Evolutionary conservation across 352 stramenopile species (phyloP).

Genomic region (Phytopythium kandeliae): DNA sequence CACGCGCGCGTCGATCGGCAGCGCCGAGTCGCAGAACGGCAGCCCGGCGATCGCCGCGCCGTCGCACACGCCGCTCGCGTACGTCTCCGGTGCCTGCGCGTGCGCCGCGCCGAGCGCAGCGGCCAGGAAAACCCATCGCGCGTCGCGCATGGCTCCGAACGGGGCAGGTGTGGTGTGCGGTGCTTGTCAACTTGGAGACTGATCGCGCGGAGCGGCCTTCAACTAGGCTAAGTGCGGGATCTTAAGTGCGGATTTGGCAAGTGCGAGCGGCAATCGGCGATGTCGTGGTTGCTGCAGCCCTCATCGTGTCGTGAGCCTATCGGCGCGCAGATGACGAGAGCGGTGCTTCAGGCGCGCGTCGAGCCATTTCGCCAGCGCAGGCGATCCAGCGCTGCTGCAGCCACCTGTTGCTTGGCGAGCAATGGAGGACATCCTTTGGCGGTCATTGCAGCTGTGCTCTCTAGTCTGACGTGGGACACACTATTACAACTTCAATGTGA

Average conservation of each 20-base stretch:
- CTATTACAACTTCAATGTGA: too few relatives aligned
- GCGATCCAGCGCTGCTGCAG: too few relatives aligned
- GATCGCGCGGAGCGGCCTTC: background rate
- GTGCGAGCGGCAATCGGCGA: background rate
- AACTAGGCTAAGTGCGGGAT: background rate
- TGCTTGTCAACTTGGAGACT: background rate
- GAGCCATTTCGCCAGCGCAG: too few relatives aligned
- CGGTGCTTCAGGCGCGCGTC: too few relatives aligned
- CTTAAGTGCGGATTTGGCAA: background rate
- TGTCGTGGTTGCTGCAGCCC: background rate
- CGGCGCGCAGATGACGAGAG: too few relatives aligned
- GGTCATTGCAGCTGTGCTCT: too few relatives aligned
- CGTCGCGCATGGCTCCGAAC: background rate
- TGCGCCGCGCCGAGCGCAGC: background rate
- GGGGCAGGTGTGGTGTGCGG: too few relatives aligned
- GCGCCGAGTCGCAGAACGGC: constrained; percentile 63
- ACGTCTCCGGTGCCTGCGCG: background rate
- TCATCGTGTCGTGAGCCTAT: too few relatives aligned
- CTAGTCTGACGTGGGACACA: too few relatives aligned
- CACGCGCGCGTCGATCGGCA: constrained; percentile 51
- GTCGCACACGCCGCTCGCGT: constrained; percentile 45
- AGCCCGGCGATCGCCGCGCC: constrained; percentile 28
- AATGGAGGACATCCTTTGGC: background rate
- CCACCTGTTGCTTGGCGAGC: too few relatives aligned
- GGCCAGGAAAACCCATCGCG: background rate